phyloP scores from a whole-genome alignment of 495 filamentous ascomycete species.

The Penicillium parvum region DNA sequence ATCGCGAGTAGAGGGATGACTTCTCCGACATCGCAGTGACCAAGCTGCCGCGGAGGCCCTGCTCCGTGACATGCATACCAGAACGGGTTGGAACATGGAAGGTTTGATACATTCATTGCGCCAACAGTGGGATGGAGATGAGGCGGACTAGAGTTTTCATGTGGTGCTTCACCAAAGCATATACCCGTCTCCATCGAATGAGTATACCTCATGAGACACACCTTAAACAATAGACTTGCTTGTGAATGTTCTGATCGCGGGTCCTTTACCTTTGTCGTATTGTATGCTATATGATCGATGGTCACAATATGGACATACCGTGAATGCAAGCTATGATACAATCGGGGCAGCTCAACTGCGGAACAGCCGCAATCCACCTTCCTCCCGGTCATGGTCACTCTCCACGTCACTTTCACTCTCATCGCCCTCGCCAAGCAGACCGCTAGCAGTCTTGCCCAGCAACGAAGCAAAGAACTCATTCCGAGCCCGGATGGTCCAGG shows the following conservation, averaged over 20 bases:
- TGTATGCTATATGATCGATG: too few species aligned
- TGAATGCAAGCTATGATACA: too few species aligned
- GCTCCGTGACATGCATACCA: constrained; percentile 21
- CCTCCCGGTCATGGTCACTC: constrained; percentile 52
- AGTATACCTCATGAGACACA: too few species aligned
- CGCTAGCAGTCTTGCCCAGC: constrained; percentile 66
- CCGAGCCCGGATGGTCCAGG: constrained; percentile 72
- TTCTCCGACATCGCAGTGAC: constrained; percentile 23
- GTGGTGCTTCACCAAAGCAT: too few species aligned
- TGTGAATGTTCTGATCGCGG: too few species aligned
- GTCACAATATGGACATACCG: too few species aligned
- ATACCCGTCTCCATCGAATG: too few species aligned
- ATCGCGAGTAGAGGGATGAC: constrained; percentile 24
- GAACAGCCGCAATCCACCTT: constrained; percentile 74
- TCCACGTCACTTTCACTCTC: constrained; percentile 48
- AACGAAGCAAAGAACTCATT: constrained; percentile 86
- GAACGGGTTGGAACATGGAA: constrained; percentile 31
- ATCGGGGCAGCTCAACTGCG: constrained; percentile 47
- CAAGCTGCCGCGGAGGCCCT: constrained; percentile 25
- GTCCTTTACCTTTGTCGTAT: too few species aligned
- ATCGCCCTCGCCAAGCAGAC: constrained; percentile 66
- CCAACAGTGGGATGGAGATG: constrained; percentile 18
- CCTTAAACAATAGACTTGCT: too few species aligned
- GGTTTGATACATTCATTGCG: constrained; percentile 19
- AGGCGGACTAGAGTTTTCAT: too few species aligned